Evolutionary conservation across 345 rosid genomes (phyloP), one percentile per base, ranked within the genome.

Genomic region (Viola odorata): DNA sequence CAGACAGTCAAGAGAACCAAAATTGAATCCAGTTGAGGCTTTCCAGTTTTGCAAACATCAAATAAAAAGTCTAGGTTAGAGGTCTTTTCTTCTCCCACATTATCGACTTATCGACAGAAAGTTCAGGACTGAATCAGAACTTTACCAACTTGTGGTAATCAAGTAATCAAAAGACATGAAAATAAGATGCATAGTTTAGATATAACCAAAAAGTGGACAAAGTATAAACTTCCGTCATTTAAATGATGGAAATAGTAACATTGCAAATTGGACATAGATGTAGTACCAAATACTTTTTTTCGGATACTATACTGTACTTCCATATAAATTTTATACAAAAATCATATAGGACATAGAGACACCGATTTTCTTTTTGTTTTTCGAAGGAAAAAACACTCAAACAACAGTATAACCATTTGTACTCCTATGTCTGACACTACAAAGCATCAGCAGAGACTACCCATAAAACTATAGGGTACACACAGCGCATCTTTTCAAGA

Each of bases 401-500:
- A 59, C 36, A 7, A 42, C n/a, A n/a, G n/a, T n/a, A n/a, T n/a
- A 52, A 60, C 12, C 12, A 59, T 14, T 49, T 64, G 17, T 23
- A 23, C 32, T 23, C 32, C 37, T 17, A 14, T 10, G 44, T 47
- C 41, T 23, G 40, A 55, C 32, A 60, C 60, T 51, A 51, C 60
- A 68, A 15, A 16, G 12, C 10, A 40, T 37, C 37, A 40, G 32
- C 12, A 38, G n/a, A 4, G 8, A 17, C 9, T 4, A 53, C 38
- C 9, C 14, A 51, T 69, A 50, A 58, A 48, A 52, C 53, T 50
- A 53, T 45, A 17, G 39, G 42, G 47, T 16, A 49, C 57, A 50
- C 61, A 61, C 64, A 67, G 17, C 32, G 16, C 40, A 50, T 42
- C 13, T 13, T 9, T 15, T 64, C 41, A 32, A 16, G 40, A 64